Percentiles rank a stretch among this genome's conserved stretches.
Conservation (phyloP, 331 rosid genomes). For the Telfairia occidentalis region DNA sequence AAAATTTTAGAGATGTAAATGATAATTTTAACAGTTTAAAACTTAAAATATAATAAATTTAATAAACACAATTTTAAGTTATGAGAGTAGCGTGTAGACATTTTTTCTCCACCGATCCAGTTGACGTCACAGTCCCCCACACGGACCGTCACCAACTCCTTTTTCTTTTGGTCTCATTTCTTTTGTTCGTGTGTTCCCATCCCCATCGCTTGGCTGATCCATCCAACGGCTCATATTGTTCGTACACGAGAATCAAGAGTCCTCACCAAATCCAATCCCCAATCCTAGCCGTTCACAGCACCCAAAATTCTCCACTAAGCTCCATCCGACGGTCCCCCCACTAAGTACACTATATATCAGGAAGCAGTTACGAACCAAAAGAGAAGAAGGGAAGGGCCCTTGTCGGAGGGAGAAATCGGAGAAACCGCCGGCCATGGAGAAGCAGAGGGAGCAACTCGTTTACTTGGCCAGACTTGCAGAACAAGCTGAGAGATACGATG, state of each 20-base stretch:
- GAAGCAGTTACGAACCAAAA: background rate
- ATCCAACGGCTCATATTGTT: background rate
- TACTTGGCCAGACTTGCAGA: conserved; percentile 30
- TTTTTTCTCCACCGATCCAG: background rate
- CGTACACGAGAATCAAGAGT: background rate
- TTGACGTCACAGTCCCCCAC: background rate
- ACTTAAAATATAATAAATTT: too few species aligned
- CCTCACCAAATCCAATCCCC: background rate
- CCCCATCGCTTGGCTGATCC: background rate
- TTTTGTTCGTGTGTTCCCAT: background rate
- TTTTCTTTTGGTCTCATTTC: background rate
- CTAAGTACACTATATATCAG: background rate
- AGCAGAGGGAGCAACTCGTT: conserved; percentile 20
- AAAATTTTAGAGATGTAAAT: too few species aligned
- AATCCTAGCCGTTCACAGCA: background rate
- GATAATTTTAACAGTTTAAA: too few species aligned
- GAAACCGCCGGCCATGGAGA: conserved; percentile 15
- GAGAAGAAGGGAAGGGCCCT: background rate
- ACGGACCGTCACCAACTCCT: background rate
- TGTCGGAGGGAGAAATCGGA: background rate
- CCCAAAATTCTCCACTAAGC: background rate
- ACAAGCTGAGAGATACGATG: conserved; percentile 35
- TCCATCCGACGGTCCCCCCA: background rate
- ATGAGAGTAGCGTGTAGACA: background rate
- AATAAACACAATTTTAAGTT: too few species aligned